Conservation (phyloP, 2,329 filamentous ascomycete genomes). For the Chaetomiaceae sp. region DNA sequence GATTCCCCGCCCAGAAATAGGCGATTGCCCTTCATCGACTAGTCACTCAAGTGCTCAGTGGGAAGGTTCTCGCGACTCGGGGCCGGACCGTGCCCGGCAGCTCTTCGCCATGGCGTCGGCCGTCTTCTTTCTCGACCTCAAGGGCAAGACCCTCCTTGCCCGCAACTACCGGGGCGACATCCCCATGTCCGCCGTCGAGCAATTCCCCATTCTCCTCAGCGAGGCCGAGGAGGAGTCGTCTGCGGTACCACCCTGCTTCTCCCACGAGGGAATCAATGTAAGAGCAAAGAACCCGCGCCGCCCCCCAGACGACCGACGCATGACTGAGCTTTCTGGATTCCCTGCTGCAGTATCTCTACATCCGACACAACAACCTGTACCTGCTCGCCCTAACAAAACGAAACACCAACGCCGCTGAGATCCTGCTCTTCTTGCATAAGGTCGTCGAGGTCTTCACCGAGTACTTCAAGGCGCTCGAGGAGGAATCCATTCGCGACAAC, state of each 20-base stretch:
- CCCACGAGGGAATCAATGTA: slow-evolving; percentile 96
- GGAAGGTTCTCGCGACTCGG: background rate
- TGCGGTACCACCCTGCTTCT: slow-evolving; percentile 95
- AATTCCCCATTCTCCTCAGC: slow-evolving; percentile 90
- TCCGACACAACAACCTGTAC: slow-evolving; percentile 98
- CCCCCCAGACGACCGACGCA: background rate
- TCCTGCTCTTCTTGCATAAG: slow-evolving; percentile 95
- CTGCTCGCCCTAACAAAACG: slow-evolving; percentile 96
- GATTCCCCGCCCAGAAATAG: no score
- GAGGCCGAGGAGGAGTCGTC: slow-evolving; percentile 99
- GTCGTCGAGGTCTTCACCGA: slow-evolving; percentile 98
- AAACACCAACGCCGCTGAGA: slow-evolving; percentile 98
- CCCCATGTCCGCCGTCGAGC: slow-evolving; percentile 97
- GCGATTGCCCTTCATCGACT: no score
- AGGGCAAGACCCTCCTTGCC: slow-evolving; percentile 99
- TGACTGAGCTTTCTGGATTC: background rate
- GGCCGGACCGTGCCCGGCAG: background rate
- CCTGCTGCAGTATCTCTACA: slow-evolving; percentile 78
- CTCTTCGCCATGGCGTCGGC: slow-evolving; percentile 75
- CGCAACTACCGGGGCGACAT: slow-evolving; percentile 98
- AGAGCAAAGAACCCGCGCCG: slow-evolving; percentile 40
- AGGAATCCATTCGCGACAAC: slow-evolving; percentile 98
- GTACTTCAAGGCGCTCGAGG: slow-evolving; percentile 98
- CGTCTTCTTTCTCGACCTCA: slow-evolving; percentile 96
- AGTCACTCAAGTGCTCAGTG: background rate